These are phyloP conservation scores for Ogataea dorogensis DNA, from an alignment of 805 yeast species.

Conservation along the genomic window DNA sequence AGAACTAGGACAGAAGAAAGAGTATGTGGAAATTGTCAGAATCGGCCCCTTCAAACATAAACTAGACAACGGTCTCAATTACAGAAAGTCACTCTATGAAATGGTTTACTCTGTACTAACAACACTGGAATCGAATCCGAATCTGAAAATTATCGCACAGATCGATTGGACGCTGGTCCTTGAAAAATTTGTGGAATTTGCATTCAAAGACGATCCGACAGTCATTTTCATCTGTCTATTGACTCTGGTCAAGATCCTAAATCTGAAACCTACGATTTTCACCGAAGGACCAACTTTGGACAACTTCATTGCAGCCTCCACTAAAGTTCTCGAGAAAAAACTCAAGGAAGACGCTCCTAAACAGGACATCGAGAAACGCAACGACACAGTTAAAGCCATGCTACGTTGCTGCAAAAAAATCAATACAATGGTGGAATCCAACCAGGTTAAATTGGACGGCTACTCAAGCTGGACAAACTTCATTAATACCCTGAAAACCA, in stretches of 20 bases:
- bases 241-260: conserved; percentile 39
- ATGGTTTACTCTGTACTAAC: conserved; percentile 53
- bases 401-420: conserved; percentile 32
- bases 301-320: conserved; percentile 36
- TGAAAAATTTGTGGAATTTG: conserved; percentile 43
- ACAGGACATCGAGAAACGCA: conserved; percentile 59
- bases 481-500: conserved; percentile 15
- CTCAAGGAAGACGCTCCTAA: conserved; percentile 62
- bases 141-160: conserved; percentile 18
- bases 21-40: conserved; percentile 61
- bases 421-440: conserved; percentile 21
- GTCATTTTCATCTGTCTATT: conserved; percentile 55
- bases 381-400: conserved; percentile 39
- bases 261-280: conserved; percentile 29
- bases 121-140: conserved; percentile 31
- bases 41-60: conserved; percentile 89
- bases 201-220: conserved; percentile 60
- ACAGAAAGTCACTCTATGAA: conserved; percentile 71
- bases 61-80: conserved; percentile 73
- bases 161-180: conserved; percentile 32
- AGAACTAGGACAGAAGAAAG: conserved; percentile 54
- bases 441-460: conserved; percentile 21
- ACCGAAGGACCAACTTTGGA: conserved; percentile 21
- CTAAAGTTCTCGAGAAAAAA: conserved; percentile 44
- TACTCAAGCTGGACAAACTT: conserved; percentile 26